phyloP scores from a whole-genome alignment of 805 yeast species.

The Pichia rugopelliculosa region DNA sequence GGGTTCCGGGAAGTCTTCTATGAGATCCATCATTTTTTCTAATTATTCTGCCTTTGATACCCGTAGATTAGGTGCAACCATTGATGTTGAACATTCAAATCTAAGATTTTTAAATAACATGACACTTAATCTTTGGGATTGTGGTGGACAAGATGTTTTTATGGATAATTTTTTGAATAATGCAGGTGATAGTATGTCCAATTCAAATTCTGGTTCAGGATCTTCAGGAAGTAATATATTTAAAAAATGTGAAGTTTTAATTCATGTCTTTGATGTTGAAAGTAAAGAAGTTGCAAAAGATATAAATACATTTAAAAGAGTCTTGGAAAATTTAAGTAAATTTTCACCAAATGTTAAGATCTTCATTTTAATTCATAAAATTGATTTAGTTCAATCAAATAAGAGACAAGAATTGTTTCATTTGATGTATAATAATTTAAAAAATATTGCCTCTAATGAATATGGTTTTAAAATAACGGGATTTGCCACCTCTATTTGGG shows the following conservation, averaged over 20 bases:
- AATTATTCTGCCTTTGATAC: slow-evolving; percentile 97
- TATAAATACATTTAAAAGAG: slow-evolving; percentile 81
- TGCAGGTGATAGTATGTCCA: slow-evolving; percentile 12
- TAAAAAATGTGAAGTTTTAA: slow-evolving; percentile 90
- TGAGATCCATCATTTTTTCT: slow-evolving; percentile 93
- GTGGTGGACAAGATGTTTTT: slow-evolving; percentile 96
- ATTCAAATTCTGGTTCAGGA: slow-evolving; percentile 34
- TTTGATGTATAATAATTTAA: slow-evolving; percentile 76
- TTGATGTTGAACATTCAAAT: slow-evolving; percentile 97
- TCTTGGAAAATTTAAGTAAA: slow-evolving; percentile 71
- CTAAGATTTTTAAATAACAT: slow-evolving; percentile 86
- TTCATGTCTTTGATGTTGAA: slow-evolving; percentile 95
- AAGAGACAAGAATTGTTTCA: slow-evolving; percentile 77
- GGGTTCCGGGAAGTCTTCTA: slow-evolving; percentile 95
- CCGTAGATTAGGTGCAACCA: slow-evolving; percentile 90
- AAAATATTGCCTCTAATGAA: slow-evolving; percentile 58
- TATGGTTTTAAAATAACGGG: slow-evolving; percentile 63
- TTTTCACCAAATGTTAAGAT: slow-evolving; percentile 88
- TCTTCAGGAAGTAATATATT: slow-evolving; percentile 58
- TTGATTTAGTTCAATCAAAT: slow-evolving; percentile 89
- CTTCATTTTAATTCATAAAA: slow-evolving; percentile 86
- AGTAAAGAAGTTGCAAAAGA: slow-evolving; percentile 87
- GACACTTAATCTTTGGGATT: slow-evolving; percentile 95
- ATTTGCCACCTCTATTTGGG: slow-evolving; percentile 96
- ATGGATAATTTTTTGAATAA: slow-evolving; percentile 73